These are phyloP conservation scores for Daldinia eschscholtzii DNA, from an alignment of 2,329 filamentous ascomycete genomes.

Conservation along the genomic window DNA sequence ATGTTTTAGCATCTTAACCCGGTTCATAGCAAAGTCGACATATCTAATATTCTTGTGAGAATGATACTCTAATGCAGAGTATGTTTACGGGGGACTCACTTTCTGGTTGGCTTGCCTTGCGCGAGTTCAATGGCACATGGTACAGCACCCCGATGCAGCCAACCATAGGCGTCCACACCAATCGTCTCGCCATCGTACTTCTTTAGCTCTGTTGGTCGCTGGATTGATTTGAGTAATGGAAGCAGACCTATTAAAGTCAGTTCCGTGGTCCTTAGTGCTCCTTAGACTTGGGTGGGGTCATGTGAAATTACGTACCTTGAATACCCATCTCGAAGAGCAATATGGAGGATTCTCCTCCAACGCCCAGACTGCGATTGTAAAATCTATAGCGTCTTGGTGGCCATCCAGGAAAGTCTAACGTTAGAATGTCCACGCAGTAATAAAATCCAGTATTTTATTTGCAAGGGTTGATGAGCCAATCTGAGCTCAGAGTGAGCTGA, in stretches of 20 bases:
- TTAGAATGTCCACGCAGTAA: conserved; percentile 4
- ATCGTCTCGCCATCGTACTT: conserved; percentile 89
- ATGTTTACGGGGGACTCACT: conserved; percentile 65
- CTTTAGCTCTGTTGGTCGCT: conserved; percentile 87
- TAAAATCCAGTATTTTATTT: conserved; percentile 4
- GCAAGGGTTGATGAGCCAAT: background rate
- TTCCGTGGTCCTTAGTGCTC: conserved; percentile 22
- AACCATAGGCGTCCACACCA: conserved; percentile 97
- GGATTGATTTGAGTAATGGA: conserved; percentile 94
- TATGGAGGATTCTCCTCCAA: conserved; percentile 19
- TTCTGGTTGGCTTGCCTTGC: conserved; percentile 86
- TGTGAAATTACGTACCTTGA: conserved; percentile 46
- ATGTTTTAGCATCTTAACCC: conserved; percentile 92
- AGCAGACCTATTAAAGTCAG: conserved; percentile 74
- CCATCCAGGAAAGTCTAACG: conserved; percentile 30
- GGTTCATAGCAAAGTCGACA: conserved; percentile 89
- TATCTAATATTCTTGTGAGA: conserved; percentile 67
- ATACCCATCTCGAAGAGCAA: conserved; percentile 48
- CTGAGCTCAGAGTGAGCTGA: background rate
- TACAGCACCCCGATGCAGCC: conserved; percentile 94
- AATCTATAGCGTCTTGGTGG: conserved; percentile 14
- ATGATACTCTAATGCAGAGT: background rate
- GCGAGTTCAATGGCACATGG: conserved; percentile 92
- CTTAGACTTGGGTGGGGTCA: conserved; percentile 29
- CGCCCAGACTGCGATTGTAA: conserved; percentile 15